Evolutionary conservation across 352 stramenopile genomes (phyloP), one percentile per base, ranked within the genome.

Genomic region (Phytopythium montanum): DNA sequence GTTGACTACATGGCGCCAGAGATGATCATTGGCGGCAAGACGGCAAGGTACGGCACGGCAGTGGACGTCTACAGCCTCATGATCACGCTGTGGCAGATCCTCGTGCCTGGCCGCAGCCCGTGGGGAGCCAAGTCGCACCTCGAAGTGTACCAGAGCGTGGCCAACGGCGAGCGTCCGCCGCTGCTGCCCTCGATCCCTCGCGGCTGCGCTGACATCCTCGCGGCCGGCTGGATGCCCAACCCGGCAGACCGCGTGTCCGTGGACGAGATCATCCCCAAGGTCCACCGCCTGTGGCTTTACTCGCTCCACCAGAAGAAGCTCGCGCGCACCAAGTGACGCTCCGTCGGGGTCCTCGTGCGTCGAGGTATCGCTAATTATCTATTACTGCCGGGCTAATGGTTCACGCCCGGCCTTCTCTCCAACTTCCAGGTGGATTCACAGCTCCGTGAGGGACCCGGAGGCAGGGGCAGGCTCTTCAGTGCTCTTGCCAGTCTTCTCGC

Each of bases 1-100:
- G 85, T 95, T 12, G 85, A 95, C 54, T 95, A 91, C 58, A 95
- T 95, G 85, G 85, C 84, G 0, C 84, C 84, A 0, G 84, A 93
- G 63, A 93, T 92, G 82, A 92, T 92, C 39, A 78, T 89, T 6
- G 85, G 85, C 3, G 83, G 85, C 56, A 93, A 93, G 60, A 90
- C 83, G 7, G 83, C 85, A 3, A 68, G 79, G 3, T 94, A 94
- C 29, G 85, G 73, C 60, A 90, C 85, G 0, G 83, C 77, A 5
- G 83, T 91, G 2, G 85, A 94, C 53, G 84, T 92, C 25, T 94
- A 94, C 69, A 93, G 83, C 57, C 61, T 94, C 9, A 92, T 92
- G 81, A 92, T 94, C 59, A 94, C 85, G 51, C 62, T 94, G 12
- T 94, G 85, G 85, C 82, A 94, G 65, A 94, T 94, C 62, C 82